These are phyloP conservation scores for Ophiostoma pallidulum DNA, from an alignment of 2,329 filamentous ascomycete genomes.

Conservation along the genomic window DNA sequence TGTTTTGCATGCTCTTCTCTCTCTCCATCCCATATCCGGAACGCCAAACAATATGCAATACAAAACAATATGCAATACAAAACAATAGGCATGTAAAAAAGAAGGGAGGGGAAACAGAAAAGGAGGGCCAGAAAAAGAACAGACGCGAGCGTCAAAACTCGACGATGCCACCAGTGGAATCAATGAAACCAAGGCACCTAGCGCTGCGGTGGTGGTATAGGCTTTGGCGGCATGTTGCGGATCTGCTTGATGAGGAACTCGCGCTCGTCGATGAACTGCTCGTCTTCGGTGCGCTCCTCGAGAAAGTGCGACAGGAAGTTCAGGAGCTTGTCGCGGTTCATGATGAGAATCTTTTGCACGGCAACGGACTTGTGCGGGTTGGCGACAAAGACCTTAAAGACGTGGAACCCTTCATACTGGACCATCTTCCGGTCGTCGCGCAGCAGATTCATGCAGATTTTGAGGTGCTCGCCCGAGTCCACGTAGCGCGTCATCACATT, in stretches of 20 bases:
- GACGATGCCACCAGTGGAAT: neutral
- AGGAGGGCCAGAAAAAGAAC: neutral
- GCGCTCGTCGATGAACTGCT: conserved; percentile 97
- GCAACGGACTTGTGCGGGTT: conserved; percentile 97
- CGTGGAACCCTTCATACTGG: conserved; percentile 97
- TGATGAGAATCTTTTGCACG: conserved; percentile 89
- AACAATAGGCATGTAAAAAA: neutral
- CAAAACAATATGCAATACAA: neutral
- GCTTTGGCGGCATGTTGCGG: conserved; percentile 52
- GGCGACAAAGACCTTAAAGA: conserved; percentile 98
- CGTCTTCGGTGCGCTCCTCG: conserved; percentile 90
- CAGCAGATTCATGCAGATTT: conserved; percentile 95
- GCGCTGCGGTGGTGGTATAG: conserved; percentile 41
- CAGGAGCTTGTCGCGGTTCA: conserved; percentile 87
- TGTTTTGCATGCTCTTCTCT: neutral
- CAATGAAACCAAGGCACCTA: conserved; percentile 9
- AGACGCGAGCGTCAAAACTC: neutral
- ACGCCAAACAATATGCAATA: conserved; percentile 13
- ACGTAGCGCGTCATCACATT: conserved; percentile 97
- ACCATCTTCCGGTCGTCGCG: conserved; percentile 98
- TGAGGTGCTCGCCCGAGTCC: conserved; percentile 87
- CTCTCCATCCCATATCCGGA: conserved; percentile 4
- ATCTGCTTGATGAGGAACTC: conserved; percentile 97
- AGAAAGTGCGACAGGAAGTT: conserved; percentile 85
- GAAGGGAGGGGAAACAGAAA: neutral